Evolutionary conservation across 1,284 basidiomycete species (phyloP), one percentile per base, ranked within the genome.

Genomic region (Ceratobasidium sp.): DNA sequence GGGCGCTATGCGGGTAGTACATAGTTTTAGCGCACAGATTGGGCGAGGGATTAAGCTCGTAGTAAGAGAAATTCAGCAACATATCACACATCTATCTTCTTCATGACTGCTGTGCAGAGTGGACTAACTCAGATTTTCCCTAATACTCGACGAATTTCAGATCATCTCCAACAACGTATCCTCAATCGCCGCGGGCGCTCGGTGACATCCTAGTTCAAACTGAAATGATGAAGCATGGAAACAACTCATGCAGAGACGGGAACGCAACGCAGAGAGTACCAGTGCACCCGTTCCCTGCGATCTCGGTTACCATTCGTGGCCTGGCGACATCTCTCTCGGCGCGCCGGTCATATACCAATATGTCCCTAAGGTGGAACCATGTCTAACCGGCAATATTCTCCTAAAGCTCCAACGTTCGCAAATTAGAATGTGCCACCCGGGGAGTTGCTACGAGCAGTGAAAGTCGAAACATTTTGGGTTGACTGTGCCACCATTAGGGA

Each of bases 301-400:
- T 47, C 0, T 43, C 44, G 3, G 47, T 32, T 26, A 43, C 35
- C 9, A 69, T 23, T 32, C 66, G 49, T 16, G 47, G 26, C 43
- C 46, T 55, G 16, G 66, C 66, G 28, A 69, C 43, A 7, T 32
- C 66, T 30, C 54, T 26, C 30, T 58, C 41, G 26, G 66, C 47
- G 30, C 28, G 35, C 44, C 54, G 38, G 30, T 69, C 66, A 16
- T 57, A 6, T 16, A 58, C 66, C 41, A 50, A 46, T 21, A 67
- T 7, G 28, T 67, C 64, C 32, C 64, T 67, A 9, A 67, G 41
- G 32, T 67, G 38, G 1, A 49, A 50, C 23, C 64, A n/a, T 43
- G 35, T 35, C 26, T 52, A 61, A 11, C 57, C 69, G 16, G 35
- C 50, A 21, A 32, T 61, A 52, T 71, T 47, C 13, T 46, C 44